Percentiles rank a stretch among this genome's conserved stretches.
These are phyloP conservation scores for Obelidium mucronatum DNA, from an alignment of 192 early-diverging fungal species.

Conservation along the genomic window DNA sequence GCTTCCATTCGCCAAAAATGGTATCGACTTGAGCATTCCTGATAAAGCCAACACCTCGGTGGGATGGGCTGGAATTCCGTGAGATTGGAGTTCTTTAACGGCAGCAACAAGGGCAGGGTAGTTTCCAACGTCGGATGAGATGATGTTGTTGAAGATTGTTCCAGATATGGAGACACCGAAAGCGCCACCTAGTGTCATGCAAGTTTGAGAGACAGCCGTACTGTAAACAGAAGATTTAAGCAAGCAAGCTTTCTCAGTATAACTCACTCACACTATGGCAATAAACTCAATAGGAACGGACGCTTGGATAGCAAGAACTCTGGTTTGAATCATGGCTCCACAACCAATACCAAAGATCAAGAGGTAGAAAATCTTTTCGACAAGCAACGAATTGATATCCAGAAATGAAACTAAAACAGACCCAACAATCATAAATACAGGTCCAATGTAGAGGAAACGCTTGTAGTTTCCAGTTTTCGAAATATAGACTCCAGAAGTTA, in stretches of 20 bases:
- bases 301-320: conserved; percentile 77
- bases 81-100: background rate
- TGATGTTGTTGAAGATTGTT: conserved; percentile 68
- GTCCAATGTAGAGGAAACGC: conserved; percentile 68
- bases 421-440: conserved; percentile 66
- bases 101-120: conserved; percentile 3
- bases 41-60: conserved; percentile 14
- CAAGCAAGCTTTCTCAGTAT: too few relatives aligned
- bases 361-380: conserved; percentile 66
- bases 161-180: conserved; percentile 72
- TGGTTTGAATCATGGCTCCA: conserved; percentile 76
- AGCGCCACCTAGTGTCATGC: conserved; percentile 67
- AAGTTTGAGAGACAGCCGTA: conserved; percentile 74
- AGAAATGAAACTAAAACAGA: conserved; percentile 70
- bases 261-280: conserved; percentile 57
- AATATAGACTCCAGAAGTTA: background rate
- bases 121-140: conserved; percentile 46
- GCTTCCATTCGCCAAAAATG: background rate
- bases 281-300: conserved; percentile 68
- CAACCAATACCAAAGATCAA: conserved; percentile 78
- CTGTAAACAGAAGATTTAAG: too few relatives aligned
- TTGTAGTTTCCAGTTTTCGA: conserved; percentile 53
- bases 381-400: conserved; percentile 55
- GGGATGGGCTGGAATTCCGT: conserved; percentile 11
- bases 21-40: background rate